phyloP scores from a whole-genome alignment of 1,139 yeast species.

The Taphrina deformans region DNA sequence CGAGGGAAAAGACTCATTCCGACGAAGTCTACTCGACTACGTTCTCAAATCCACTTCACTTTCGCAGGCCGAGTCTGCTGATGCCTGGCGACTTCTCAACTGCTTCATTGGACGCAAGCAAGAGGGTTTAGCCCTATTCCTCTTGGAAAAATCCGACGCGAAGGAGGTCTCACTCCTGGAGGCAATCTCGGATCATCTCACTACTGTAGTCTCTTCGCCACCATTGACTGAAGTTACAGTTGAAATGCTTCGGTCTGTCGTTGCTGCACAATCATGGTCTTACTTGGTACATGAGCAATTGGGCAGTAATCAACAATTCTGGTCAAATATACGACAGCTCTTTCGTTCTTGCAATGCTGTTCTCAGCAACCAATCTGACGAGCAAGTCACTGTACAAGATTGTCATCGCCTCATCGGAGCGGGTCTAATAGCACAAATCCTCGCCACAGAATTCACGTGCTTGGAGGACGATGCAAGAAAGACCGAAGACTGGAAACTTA shows the following conservation, averaged over 20 bases:
- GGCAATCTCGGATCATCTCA: constrained; percentile 55
- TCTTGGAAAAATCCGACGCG: constrained; percentile 40
- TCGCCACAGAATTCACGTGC: constrained; percentile 71
- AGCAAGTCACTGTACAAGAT: constrained; percentile 47
- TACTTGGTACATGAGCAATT: constrained; percentile 43
- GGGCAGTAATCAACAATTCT: constrained; percentile 26
- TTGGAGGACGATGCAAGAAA: constrained; percentile 39
- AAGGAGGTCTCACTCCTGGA: constrained; percentile 51
- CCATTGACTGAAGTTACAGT: constrained; percentile 41
- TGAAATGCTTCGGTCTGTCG: constrained; percentile 43
- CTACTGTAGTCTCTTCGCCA: constrained; percentile 48
- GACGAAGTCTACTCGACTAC: constrained; percentile 58
- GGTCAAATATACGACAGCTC: constrained; percentile 35
- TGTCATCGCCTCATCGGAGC: constrained; percentile 61
- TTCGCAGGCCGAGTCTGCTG: constrained; percentile 71
- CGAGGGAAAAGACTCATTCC: constrained; percentile 60
- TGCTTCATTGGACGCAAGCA: constrained; percentile 73
- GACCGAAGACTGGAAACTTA: background rate
- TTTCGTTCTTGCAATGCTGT: constrained; percentile 33
- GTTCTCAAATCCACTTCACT: constrained; percentile 66
- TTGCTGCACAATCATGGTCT: constrained; percentile 46
- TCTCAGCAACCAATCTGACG: constrained; percentile 35
- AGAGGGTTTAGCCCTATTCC: constrained; percentile 46
- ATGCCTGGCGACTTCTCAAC: constrained; percentile 79
- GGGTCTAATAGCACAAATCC: constrained; percentile 69